Conservation (phyloP, 306 rosid species). For the Cicer chorassanicum region DNA sequence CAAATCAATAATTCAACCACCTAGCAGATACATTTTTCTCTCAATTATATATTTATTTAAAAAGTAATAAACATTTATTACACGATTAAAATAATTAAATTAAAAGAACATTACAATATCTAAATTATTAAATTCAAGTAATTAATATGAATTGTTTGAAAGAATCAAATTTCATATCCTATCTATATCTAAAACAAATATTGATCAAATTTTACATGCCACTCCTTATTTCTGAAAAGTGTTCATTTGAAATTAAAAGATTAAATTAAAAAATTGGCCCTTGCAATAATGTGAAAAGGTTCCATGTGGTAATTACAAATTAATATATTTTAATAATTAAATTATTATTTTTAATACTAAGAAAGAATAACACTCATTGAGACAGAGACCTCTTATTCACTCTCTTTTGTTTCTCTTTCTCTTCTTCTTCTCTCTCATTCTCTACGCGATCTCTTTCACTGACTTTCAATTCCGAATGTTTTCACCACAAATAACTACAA, state of each 20-base stretch:
- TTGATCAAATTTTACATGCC: too few species aligned
- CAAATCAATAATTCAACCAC: background rate
- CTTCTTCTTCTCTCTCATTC: constrained; percentile 42
- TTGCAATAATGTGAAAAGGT: constrained; percentile 35
- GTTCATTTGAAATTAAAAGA: too few species aligned
- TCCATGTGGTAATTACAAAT: constrained; percentile 25
- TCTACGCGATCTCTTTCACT: constrained; percentile 71
- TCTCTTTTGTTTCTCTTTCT: background rate
- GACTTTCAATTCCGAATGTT: constrained; percentile 52
- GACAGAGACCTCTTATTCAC: constrained; percentile 50
- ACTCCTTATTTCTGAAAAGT: too few species aligned
- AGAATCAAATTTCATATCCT: too few species aligned
- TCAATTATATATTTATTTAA: background rate
- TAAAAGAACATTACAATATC: too few species aligned
- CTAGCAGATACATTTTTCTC: background rate
- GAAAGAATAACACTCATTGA: constrained; percentile 50
- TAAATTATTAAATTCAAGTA: too few species aligned
- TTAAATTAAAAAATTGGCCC: background rate
- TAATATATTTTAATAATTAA: constrained; percentile 41
- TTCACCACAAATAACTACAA: constrained; percentile 53
- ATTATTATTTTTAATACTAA: constrained; percentile 39
- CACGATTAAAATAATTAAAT: too few species aligned
- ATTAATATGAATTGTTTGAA: too few species aligned
- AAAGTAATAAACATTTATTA: background rate
- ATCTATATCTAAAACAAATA: too few species aligned